phyloP scores from a whole-genome alignment of 2,329 filamentous ascomycete genomes.

The Neocucurbitaria cava region DNA sequence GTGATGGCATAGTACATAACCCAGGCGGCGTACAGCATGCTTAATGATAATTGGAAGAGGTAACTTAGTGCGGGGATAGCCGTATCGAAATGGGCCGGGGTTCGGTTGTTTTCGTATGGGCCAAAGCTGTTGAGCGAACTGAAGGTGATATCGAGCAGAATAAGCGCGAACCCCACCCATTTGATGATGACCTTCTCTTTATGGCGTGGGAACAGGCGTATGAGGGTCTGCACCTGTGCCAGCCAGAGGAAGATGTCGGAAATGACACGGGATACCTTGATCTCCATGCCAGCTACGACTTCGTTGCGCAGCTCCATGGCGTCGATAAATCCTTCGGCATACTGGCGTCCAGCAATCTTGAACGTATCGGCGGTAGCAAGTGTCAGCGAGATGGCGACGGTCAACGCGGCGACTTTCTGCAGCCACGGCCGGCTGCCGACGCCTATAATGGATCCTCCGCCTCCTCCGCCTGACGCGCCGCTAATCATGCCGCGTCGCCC shows the following conservation, averaged over 20 bases:
- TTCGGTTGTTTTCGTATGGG: constrained; percentile 59
- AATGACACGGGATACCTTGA: constrained; percentile 89
- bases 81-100: constrained; percentile 80
- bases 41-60: constrained; percentile 85
- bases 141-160: constrained; percentile 88
- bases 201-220: constrained; percentile 92
- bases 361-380: constrained; percentile 95
- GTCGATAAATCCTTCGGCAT: constrained; percentile 79
- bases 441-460: constrained; percentile 70
- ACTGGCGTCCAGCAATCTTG: constrained; percentile 81
- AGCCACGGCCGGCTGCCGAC: constrained; percentile 94
- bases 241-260: constrained; percentile 98
- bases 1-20: constrained; percentile 93
- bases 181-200: constrained; percentile 99
- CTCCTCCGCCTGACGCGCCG: constrained; percentile 67
- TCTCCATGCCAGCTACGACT: constrained; percentile 83
- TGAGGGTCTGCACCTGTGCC: constrained; percentile 94
- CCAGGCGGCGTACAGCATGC: constrained; percentile 89
- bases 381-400: constrained; percentile 81
- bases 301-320: constrained; percentile 75
- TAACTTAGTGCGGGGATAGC: constrained; percentile 92
- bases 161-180: constrained; percentile 95
- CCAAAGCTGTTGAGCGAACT: constrained; percentile 89
- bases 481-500: constrained; percentile 85
- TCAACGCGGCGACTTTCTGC: constrained; percentile 72